Evolutionary conservation across 306 rosid genomes (phyloP), one percentile per base, ranked within the genome.

Genomic region (Ammopiptanthus mongolicus): DNA sequence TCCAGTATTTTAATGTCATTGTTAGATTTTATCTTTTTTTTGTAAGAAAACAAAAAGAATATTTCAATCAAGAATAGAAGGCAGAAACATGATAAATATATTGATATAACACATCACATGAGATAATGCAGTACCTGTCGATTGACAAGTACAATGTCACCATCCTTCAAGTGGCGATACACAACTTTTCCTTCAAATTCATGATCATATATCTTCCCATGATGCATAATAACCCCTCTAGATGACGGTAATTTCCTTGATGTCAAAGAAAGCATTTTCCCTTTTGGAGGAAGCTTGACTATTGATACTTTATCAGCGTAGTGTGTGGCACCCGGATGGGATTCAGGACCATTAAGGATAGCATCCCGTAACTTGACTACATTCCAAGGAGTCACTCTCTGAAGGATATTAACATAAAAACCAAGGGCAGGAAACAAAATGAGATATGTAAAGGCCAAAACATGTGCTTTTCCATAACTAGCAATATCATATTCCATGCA

Each of bases 301-400:
- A 76, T 79, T 69, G 90, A 74, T 50, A 47, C 69, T 74, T 87
- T 88, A 82, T 94, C 98, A 28, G 76, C 77, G 68, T 86, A 88
- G 63, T 87, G 95, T 51, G 95, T 94, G 36, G 98, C 98, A 69
- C 98, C 98, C 0, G 97, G 98, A 88, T 94, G 96, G 53, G 76
- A 72, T 42, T 88, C 87, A 37, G 98, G 86, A 72, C 98, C 98
- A 71, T 90, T 90, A 74, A 78, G 81, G 44, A 94, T 67, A 53
- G 97, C 90, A 51, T 87, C 82, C 82, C 95, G 89, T 78, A 94
- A 78, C 80, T 84, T 82, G 18, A 9, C 81, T 53, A 81, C 95
- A 85, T 94, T 94, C 97, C 96, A 91, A 11, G 93, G 91, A 47
- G 97, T 91, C 74, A 91, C 97, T 81, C 96, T 88, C 98, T 94